Evolutionary conservation across 2,329 filamentous ascomycete species (phyloP), one percentile per base, ranked within the genome.

Genomic region (Fusarium poae): DNA sequence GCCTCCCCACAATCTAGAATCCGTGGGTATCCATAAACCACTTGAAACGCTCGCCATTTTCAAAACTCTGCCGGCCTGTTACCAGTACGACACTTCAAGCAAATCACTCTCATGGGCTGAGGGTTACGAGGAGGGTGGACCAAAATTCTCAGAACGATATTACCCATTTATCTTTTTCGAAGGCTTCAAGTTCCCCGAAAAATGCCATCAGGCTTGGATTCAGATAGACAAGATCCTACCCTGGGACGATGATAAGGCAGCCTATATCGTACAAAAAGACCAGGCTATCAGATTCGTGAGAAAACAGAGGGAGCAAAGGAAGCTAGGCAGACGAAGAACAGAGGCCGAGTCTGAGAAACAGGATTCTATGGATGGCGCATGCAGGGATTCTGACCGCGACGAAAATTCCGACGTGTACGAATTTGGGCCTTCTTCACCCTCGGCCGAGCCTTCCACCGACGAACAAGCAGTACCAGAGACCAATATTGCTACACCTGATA

Each of bases 121-220:
- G 16, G 70, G 34, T 10, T 72, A 64, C 18, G 50, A 71, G 20
- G 51, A 63, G 5, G 56, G 30, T 1, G 69, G 57, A 5, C 45
- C 62, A 2, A 25, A 15, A 5, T 30, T 39, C 6, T 34, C 50
- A 6, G 42, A 45, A 27, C 57, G 57, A 18, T 32, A 68, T 8
- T 71, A 71, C n/a, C 60, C 70, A 1, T 67, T 72, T 29, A 63
- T 70, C 29, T 68, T 66, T 42, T 72, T 72, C 8, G 70, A 72
- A 13, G 70, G 56, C 3, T n/a, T 43, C 18, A n/a, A 23, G 3
- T 72, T 71, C 21, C 67, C 64, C 3, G 35, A 50, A 3, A 20
- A 46, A 3, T 53, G 66, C 20, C 42, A 67, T 5, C 46, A 68
- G 29, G 64, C 48, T 10, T 72, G 70, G 69, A 52, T 72, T n/a